Evolutionary conservation across 768 basidiomycete species (phyloP), one percentile per base, ranked within the genome.

Genomic region (Mycena polygramma): DNA sequence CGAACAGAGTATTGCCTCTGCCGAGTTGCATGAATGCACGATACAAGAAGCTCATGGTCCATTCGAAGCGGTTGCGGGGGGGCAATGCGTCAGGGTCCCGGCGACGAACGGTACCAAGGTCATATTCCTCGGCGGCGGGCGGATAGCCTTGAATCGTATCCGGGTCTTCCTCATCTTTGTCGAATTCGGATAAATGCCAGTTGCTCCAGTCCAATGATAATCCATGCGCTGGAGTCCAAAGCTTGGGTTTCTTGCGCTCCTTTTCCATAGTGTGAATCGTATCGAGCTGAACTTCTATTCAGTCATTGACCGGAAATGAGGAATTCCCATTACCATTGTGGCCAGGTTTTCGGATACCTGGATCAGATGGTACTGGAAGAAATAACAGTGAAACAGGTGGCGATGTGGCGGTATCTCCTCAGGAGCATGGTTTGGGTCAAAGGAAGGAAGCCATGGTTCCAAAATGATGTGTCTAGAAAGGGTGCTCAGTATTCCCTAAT

Each of bases 11-110:
- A 71, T 94, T 93, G 8, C 92, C 93, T 5, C 83, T 79, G 5
- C 84, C 83, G 0, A 92, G 71, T 0, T 82, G 81, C 3, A 77
- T 78, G 4, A 83, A 70, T 2, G 78, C 69, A 17, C 80, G 73
- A 75, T 91, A 89, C 2, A 89, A 2, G 63, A 79, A 74, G 54
- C 83, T 84, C 84, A 89, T 84, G 0, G 85, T 66, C 46, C 75
- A 79, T 75, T 94, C 91, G 39, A 92, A 79, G 2, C 71, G 57
- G 71, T 92, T 94, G 2, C 83, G 76, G 0, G 93, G 93, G 1
- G 93, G 92, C 0, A 94, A 78, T 0, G 91, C 92, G 76, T 94
- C 93, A 0, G 93, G 92, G 78, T 94, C 92, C 35, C 93, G 84
- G 4, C 85, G 82, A 19, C 81, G 78, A 1, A 92, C 86, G 45